Conservation (phyloP, 331 rosid species). For the Malus hybrid region DNA sequence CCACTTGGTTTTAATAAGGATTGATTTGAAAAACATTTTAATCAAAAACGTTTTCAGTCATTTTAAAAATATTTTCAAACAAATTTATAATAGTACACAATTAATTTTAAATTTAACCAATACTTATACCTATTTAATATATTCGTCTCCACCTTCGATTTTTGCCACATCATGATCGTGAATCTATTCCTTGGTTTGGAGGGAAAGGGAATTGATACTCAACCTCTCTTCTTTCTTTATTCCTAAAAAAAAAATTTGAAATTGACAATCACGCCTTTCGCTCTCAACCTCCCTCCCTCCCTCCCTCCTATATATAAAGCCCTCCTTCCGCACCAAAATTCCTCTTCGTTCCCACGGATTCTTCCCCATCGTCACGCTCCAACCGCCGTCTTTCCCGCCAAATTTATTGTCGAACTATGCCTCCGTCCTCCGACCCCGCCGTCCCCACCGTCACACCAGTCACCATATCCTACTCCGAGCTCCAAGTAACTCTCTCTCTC, state of each 20-base stretch:
- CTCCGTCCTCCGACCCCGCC: slow-evolving; percentile 29
- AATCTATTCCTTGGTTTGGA: too few species aligned
- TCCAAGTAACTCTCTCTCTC: slow-evolving; percentile 26
- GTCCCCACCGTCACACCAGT: slow-evolving; percentile 37
- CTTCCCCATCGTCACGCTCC: slow-evolving; percentile 12
- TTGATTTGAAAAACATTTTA: too few species aligned
- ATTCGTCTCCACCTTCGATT: too few species aligned
- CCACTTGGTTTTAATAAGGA: too few species aligned
- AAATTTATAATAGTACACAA: too few species aligned
- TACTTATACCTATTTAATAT: too few species aligned
- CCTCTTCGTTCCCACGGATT: slow-evolving; percentile 14
- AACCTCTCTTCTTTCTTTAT: neutral
- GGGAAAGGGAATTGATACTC: too few species aligned
- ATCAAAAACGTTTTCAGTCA: fast-evolving
- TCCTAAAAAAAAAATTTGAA: neutral
- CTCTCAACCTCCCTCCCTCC: neutral
- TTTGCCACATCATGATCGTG: too few species aligned
- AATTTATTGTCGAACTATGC: slow-evolving; percentile 27
- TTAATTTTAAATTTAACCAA: too few species aligned
- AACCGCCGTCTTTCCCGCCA: slow-evolving; percentile 28
- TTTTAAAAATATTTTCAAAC: too few species aligned
- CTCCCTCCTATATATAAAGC: neutral
- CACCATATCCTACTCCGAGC: slow-evolving; percentile 52
- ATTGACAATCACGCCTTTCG: neutral
- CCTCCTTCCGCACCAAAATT: neutral